Evolutionary conservation across 2,329 filamentous ascomycete genomes (phyloP), one percentile per base, ranked within the genome.

Genomic region (Pseudopithomyces chartarum): DNA sequence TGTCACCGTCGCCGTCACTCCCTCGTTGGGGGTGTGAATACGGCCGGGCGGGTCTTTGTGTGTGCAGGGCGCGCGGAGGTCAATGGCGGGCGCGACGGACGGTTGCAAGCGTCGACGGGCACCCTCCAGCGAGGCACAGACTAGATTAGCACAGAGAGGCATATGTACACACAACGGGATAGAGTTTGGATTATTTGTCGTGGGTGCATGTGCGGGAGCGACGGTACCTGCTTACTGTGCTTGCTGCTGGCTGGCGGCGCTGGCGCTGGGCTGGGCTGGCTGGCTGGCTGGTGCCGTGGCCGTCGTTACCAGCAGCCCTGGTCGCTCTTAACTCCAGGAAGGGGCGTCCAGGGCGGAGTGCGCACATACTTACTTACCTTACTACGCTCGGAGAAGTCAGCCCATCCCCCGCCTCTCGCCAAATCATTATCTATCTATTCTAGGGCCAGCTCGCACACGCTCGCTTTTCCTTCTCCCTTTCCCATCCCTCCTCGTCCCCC

Each of bases 361-460:
- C 20, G 20, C 32, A 39, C 33, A 29, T 33, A 50, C 47, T n/a
- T n/a, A n/a, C n/a, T n/a, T n/a, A n/a, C n/a, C n/a, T n/a, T n/a
- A n/a, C n/a, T n/a, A 39, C 47, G 33, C 26, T 29, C 26, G 26
- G 26, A 29, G 47, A 48, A 53, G 52, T 63, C 63, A 67, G 63
- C 65, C 59, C 48, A 52, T 42, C 54, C 62, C 67, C 64, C 66
- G 60, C 63, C 61, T 38, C 46, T 60, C 58, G 57, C 55, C 48
- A 56, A 56, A 60, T 56, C 55, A 52, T 55, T 56, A 56, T 53
- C 48, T 56, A 56, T 53, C 48, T 51, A 51, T 51, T 43, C 54
- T 48, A 36, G 49, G 26, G 36, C 55, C 52, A 46, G 33, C 58
- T 50, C 36, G 52, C 57, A 54, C 55, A 55, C 53, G 45, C 17